Conservation (phyloP, 306 rosid genomes). For the Vigna hirtella region DNA sequence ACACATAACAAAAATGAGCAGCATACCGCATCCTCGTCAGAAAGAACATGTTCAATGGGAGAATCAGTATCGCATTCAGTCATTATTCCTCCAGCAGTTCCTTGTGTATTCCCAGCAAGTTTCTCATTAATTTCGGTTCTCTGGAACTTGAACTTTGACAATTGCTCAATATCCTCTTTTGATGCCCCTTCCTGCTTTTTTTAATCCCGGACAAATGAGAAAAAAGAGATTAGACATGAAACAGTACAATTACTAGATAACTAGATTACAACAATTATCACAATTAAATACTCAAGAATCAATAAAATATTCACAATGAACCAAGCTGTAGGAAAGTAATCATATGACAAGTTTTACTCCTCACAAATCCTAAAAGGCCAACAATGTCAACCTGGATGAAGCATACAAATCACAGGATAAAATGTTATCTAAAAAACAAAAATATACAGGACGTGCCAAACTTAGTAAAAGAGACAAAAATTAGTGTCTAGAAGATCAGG, state of each 20-base stretch:
- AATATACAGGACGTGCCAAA: conserved; percentile 3
- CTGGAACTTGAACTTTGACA: conserved; percentile 80
- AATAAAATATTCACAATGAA: conserved; percentile 19
- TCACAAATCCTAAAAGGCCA: conserved; percentile 32
- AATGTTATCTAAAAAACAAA: conserved; percentile 6
- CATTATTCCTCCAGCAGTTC: conserved; percentile 82
- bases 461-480: not conserved
- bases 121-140: conserved; percentile 64
- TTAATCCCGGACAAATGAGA: conserved; percentile 37
- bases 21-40: conserved; percentile 87
- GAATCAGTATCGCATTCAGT: conserved; percentile 78
- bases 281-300: conserved; percentile 9
- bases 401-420: conserved; percentile 11
- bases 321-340: conserved; percentile 28
- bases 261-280: conserved; percentile 30
- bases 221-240: conserved; percentile 16
- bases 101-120: conserved; percentile 60
- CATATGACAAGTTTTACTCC: conserved; percentile 28
- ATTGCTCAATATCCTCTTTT: conserved; percentile 86
- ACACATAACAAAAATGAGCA: not conserved
- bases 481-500: conserved; percentile 25
- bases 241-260: conserved; percentile 22
- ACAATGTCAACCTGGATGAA: conserved; percentile 33
- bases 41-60: conserved; percentile 73
- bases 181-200: conserved; percentile 94